A percentile compares a stretch with the other conserved stretches of the same genome.
Evolutionary conservation across 352 stramenopile genomes (phyloP).

Genomic region (Blastocystis sp.): DNA sequence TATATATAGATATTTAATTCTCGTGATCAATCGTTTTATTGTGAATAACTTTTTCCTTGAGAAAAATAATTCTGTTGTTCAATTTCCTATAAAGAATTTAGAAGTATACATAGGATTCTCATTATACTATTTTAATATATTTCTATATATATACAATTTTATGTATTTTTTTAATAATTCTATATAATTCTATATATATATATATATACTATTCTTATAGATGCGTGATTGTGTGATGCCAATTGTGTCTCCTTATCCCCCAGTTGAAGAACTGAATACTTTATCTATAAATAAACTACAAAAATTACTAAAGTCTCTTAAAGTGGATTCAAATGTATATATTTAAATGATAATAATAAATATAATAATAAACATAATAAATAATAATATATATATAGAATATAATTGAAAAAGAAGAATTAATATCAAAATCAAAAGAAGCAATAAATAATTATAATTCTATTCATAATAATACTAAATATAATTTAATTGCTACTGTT

Average conservation of each 20-base stretch:
- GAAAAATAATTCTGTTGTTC: conserved; percentile 98
- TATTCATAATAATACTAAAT: conserved; percentile 52
- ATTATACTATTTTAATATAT: conserved; percentile 9
- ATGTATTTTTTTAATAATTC: neutral
- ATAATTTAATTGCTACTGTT: conserved; percentile 89
- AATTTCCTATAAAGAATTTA: conserved; percentile 93
- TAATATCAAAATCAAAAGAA: neutral
- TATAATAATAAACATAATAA: too few relatives aligned
- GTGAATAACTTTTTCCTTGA: conserved; percentile 89
- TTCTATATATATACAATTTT: neutral
- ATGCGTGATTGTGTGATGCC: conserved; percentile 1
- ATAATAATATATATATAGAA: neutral
- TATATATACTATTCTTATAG: neutral
- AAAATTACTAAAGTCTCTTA: neutral
- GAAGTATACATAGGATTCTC: conserved; percentile 55
- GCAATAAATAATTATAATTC: neutral
- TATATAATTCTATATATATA: conserved; percentile 5
- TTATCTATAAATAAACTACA: conserved; percentile 51
- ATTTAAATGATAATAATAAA: conserved; percentile 13
- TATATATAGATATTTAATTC: conserved; percentile 84
- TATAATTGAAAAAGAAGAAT: conserved; percentile 2
- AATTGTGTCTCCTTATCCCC: too few relatives aligned
- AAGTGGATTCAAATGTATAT: conserved; percentile 11
- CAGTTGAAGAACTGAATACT: too few relatives aligned
- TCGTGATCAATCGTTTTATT: conserved; percentile 87